Base-by-base conservation (phyloP, 495 filamentous ascomycete genomes). In the Rusavskia elegans region DNA sequence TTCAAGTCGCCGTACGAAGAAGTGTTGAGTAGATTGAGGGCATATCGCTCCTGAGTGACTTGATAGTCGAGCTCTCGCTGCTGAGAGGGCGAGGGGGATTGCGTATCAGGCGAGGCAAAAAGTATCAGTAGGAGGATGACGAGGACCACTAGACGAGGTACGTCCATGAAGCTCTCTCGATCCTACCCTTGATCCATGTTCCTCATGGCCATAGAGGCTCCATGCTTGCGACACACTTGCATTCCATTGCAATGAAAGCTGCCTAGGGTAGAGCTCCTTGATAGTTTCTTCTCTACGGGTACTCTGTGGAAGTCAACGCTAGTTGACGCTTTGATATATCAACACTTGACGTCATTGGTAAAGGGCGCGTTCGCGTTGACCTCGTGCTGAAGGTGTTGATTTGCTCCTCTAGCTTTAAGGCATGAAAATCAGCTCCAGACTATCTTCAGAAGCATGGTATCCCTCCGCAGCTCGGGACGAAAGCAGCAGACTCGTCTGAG, bases 1-100 rank as follows among this genome's bases (percentile, higher is more conserved):
- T 81, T 64, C 53, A 92, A 85, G 63, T 85, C 84, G 51, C 80
- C 79, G 75, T 87, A 92, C 55, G 68, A 67, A 19, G 86, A 83
- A 55, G 70, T 75, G 59, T 87, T 86, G 23, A 95, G 68, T 30
- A 87, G 63, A 35, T 69, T 67, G 48, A 88, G 74, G 42, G 78
- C 77, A 54, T 76, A 65, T 52, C 72, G 70, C 61, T 88, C 71
- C 48, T 68, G 63, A 4, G 60, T 60, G 48, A 77, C 61, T 56
- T 68, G 68, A 9, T 61, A 59, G 52, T 71, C 67, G 45, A 68
- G 64, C 53, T 73, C 68, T 11, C 65, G 66, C 53, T 70, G 65
- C 57, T 75, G 71, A 53, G 70, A 62, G 49, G 71, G 61, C 19
- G 73, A 71, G 14, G 73, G 59, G 45, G 65, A 29, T 66, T 39